Percentiles rank a stretch among this genome's conserved stretches.
phyloP scores from a whole-genome alignment of 2,329 filamentous ascomycete genomes.

The Hypoxylon sp. region DNA sequence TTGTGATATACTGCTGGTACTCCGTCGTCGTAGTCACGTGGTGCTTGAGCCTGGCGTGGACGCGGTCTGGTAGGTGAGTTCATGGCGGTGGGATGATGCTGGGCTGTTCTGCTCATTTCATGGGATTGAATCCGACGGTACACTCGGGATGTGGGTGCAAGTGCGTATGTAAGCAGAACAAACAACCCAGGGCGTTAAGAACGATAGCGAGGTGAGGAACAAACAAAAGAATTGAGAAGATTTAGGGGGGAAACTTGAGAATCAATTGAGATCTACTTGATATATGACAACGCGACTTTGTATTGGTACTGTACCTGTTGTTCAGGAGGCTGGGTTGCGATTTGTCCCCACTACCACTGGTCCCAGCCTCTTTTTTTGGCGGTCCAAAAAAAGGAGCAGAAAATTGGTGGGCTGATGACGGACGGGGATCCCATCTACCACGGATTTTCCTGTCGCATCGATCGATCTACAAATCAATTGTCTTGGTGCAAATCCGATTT shows the following conservation, averaged over 20 bases:
- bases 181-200: not conserved
- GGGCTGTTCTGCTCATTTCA: conserved; percentile 29
- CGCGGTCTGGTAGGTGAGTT: conserved; percentile 44
- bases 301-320: conserved; percentile 22
- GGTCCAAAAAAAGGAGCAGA: conserved; percentile 12
- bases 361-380: conserved; percentile 40
- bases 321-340: conserved; percentile 37
- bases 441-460: conserved; percentile 17
- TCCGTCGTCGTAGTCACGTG: conserved; percentile 47
- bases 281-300: conserved; percentile 37
- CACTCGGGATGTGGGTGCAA: conserved; percentile 15
- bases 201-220: conserved; percentile 1
- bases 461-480: conserved; percentile 40
- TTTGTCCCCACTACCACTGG: conserved; percentile 35
- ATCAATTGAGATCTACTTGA: conserved; percentile 37
- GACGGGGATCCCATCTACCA: not conserved
- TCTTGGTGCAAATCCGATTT: conserved; percentile 30
- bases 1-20: conserved; percentile 31
- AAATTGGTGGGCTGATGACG: conserved; percentile 40
- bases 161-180: conserved; percentile 10
- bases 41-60: conserved; percentile 43
- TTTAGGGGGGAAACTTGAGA: conserved; percentile 4
- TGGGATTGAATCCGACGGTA: conserved; percentile 9
- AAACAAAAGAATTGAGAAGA: conserved; percentile 29
- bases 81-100: conserved; percentile 31